Percentiles rank a stretch among this genome's conserved stretches.
phyloP scores from a whole-genome alignment of 345 rosid species.

The Pistacia integerrima region DNA sequence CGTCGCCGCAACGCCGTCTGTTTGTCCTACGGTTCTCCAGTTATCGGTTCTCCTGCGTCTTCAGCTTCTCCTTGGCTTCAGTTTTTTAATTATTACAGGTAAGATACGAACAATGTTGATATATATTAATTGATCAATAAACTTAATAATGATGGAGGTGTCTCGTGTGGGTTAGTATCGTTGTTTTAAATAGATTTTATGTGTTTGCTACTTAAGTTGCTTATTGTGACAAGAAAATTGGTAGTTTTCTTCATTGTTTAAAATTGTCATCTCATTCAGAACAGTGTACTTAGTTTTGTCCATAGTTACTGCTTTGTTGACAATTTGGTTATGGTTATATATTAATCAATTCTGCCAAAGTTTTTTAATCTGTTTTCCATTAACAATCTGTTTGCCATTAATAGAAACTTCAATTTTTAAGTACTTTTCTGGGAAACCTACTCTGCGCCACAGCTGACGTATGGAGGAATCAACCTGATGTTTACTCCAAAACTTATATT shows the following conservation, averaged over 20 bases:
- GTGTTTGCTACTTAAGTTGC: neutral
- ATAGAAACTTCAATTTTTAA: neutral
- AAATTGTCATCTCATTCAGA: neutral
- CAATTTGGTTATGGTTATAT: neutral
- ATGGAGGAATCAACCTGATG: neutral
- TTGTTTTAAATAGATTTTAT: too few species aligned
- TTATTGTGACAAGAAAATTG: neutral
- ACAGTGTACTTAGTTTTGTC: neutral
- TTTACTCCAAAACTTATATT: neutral
- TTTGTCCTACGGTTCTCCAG: too few species aligned
- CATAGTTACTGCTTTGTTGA: neutral
- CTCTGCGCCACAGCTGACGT: neutral
- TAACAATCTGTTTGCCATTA: neutral
- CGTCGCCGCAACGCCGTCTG: too few species aligned
- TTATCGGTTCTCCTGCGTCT: too few species aligned
- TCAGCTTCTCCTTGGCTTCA: too few species aligned
- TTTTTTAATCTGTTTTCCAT: neutral
- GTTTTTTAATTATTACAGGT: too few species aligned
- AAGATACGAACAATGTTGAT: too few species aligned
- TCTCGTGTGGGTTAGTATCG: too few species aligned
- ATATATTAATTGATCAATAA: too few species aligned
- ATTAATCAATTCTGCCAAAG: neutral
- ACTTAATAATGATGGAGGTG: too few species aligned
- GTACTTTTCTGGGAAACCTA: neutral
- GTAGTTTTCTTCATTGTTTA: neutral